These are phyloP conservation scores for Benincasa hispida DNA, from an alignment of 306 rosid species.

Conservation along the genomic window DNA sequence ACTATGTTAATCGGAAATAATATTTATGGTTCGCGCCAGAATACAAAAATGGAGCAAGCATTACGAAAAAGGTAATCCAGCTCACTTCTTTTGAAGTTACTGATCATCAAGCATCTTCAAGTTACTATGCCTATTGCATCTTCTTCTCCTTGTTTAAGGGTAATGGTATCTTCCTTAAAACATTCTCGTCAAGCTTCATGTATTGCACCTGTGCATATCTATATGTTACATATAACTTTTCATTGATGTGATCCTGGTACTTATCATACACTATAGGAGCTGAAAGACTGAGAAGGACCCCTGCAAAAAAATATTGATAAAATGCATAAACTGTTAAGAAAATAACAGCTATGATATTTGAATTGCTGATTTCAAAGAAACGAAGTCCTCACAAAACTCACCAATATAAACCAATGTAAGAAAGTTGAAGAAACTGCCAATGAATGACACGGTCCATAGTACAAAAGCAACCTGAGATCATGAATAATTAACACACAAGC, in stretches of 20 bases:
- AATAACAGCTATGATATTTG: neutral
- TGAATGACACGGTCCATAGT: slow-evolving; percentile 44
- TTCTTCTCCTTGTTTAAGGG: slow-evolving; percentile 63
- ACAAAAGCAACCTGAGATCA: slow-evolving; percentile 49
- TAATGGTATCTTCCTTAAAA: slow-evolving; percentile 51
- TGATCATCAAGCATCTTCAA: slow-evolving; percentile 7
- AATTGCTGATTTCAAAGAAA: neutral
- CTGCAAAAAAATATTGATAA: slow-evolving; percentile 27
- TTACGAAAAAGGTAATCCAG: neutral
- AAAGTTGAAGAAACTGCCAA: slow-evolving; percentile 68
- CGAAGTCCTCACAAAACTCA: slow-evolving; percentile 22
- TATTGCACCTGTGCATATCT: slow-evolving; percentile 34
- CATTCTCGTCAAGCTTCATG: slow-evolving; percentile 38
- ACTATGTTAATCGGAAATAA: neutral
- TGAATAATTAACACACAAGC: neutral
- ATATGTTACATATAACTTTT: slow-evolving; percentile 33
- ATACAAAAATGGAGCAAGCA: neutral
- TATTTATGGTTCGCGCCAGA: neutral
- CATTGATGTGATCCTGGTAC: slow-evolving; percentile 62
- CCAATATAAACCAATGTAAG: slow-evolving; percentile 58
- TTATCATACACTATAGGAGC: slow-evolving; percentile 78
- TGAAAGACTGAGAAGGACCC: slow-evolving; percentile 68
- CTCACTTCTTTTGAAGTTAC: slow-evolving; percentile 11
- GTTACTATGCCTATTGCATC: slow-evolving; percentile 50
- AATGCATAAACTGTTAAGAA: neutral